phyloP scores from a whole-genome alignment of 2,329 filamentous ascomycete species.

The Diplodia corticola region DNA sequence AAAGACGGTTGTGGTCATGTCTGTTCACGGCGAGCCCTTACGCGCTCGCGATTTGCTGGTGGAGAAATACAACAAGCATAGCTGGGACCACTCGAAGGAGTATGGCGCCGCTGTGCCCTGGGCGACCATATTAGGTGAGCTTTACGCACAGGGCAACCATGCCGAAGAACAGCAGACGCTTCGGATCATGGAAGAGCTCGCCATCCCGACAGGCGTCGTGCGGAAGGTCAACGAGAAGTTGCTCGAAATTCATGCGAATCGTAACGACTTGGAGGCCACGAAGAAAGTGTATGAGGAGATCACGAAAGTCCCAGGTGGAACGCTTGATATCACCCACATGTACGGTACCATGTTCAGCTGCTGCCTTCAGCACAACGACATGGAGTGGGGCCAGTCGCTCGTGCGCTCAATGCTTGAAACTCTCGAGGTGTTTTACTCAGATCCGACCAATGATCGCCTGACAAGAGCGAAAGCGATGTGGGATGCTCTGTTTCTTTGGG shows the following conservation, averaged over 20 bases:
- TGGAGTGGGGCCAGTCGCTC: conserved; percentile 8
- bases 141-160: conserved; percentile 61
- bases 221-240: conserved; percentile 51
- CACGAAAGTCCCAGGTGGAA: conserved; percentile 37
- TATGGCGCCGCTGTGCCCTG: conserved; percentile 25
- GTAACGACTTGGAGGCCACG: conserved; percentile 59
- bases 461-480: conserved; percentile 43
- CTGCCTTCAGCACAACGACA: conserved; percentile 14
- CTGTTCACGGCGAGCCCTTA: neutral
- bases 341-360: neutral
- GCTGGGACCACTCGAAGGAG: neutral
- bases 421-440: conserved; percentile 3
- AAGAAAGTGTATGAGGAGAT: conserved; percentile 67
- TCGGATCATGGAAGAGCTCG: conserved; percentile 50
- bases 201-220: conserved; percentile 39
- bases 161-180: conserved; percentile 59
- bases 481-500: conserved; percentile 75
- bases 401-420: conserved; percentile 12
- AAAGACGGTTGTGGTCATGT: neutral
- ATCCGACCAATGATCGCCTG: neutral
- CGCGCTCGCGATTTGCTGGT: conserved; percentile 4
- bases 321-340: neutral
- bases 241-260: conserved; percentile 62
- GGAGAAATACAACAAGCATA: neutral
- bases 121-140: conserved; percentile 56